phyloP scores from a whole-genome alignment of 176 grass and related monocot genomes.

The Oryza meyeriana region DNA sequence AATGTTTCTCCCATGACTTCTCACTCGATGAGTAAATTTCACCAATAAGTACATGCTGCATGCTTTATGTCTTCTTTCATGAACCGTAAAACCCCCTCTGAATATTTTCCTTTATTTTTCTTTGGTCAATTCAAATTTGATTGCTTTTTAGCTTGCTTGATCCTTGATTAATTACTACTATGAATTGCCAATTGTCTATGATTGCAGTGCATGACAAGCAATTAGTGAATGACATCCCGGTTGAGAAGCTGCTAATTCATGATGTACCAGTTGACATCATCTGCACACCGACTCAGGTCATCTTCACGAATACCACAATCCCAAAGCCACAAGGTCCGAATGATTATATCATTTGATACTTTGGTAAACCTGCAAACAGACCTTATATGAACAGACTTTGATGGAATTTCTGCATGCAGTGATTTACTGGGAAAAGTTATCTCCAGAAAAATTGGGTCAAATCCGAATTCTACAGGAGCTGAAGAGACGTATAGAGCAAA shows the following conservation, averaged over 20 bases:
- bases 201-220: slow-evolving; percentile 88
- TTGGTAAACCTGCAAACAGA: slow-evolving; percentile 3
- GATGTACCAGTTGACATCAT: slow-evolving; percentile 92
- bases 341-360: not conserved
- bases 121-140: not conserved
- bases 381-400: not conserved
- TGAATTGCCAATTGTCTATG: slow-evolving; percentile 5
- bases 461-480: slow-evolving; percentile 77
- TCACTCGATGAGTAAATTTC: not conserved
- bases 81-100: not conserved
- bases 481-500: slow-evolving; percentile 74
- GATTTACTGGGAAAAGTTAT: slow-evolving; percentile 96
- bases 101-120: not conserved
- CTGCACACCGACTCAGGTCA: slow-evolving; percentile 88
- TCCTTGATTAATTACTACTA: not conserved
- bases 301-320: slow-evolving; percentile 77
- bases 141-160: not conserved
- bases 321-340: slow-evolving; percentile 84
- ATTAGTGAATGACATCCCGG: slow-evolving; percentile 85
- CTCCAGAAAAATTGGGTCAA: slow-evolving; percentile 83
- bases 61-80: not conserved
- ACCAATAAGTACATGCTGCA: not conserved
- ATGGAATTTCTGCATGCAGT: slow-evolving; percentile 37
- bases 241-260: slow-evolving; percentile 87
- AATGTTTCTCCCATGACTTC: not conserved